Evolutionary conservation across 2,329 filamentous ascomycete species (phyloP).

Genomic region (Ascochyta pisi): DNA sequence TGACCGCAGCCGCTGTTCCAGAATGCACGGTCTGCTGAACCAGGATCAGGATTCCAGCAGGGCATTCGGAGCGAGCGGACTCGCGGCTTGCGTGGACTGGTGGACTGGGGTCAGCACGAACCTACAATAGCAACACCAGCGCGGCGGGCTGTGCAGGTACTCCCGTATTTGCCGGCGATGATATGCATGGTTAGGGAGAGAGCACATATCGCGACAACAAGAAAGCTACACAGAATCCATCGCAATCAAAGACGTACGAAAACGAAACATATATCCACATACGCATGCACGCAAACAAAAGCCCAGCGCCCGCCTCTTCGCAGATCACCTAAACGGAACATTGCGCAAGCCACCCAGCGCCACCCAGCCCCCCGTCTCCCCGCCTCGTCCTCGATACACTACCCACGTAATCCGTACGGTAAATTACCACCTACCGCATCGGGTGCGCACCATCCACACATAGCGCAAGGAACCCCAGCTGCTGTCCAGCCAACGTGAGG

Average conservation of each 20-base stretch:
- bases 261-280: too few species aligned
- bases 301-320: not conserved
- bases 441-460: not conserved
- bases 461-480: slow-evolving; percentile 3
- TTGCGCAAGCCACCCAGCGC: slow-evolving; percentile 4
- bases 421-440: not conserved
- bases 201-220: not conserved
- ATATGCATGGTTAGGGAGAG: too few species aligned
- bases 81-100: slow-evolving; percentile 5
- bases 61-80: not conserved
- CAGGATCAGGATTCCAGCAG: not conserved
- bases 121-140: not conserved
- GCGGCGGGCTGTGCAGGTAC: not conserved
- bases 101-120: not conserved
- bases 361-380: not conserved
- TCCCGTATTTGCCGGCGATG: not conserved
- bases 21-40: not conserved
- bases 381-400: too few species aligned
- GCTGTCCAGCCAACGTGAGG: not conserved
- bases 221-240: not conserved
- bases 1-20: not conserved
- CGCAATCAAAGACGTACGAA: not conserved
- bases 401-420: too few species aligned
- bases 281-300: too few species aligned
- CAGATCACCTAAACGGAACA: not conserved